These are phyloP conservation scores for Naegleria gruberi DNA, from an alignment of 208 protist species.

Conservation along the genomic window DNA sequence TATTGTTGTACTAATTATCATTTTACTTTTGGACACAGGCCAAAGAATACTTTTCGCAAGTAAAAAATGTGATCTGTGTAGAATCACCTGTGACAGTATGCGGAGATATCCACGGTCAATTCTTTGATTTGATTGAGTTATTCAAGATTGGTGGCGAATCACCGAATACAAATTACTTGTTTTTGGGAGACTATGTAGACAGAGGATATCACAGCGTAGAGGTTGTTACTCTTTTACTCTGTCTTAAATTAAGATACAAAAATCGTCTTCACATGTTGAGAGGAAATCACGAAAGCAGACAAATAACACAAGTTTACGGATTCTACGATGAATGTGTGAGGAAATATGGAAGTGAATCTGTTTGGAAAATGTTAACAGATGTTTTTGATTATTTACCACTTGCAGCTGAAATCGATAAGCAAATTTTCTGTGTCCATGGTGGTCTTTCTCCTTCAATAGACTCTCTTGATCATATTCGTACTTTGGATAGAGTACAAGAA, in stretches of 20 bases:
- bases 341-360: slow-evolving; percentile 89
- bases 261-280: slow-evolving; percentile 88
- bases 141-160: slow-evolving; percentile 88
- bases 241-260: slow-evolving; percentile 91
- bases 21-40: slow-evolving; percentile 24
- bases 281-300: slow-evolving; percentile 91
- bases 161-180: slow-evolving; percentile 96
- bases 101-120: slow-evolving; percentile 92
- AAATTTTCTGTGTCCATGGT: slow-evolving; percentile 94
- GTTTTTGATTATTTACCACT: slow-evolving; percentile 97
- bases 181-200: slow-evolving; percentile 93
- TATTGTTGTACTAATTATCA: neutral
- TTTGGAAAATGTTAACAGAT: slow-evolving; percentile 94
- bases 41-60: slow-evolving; percentile 79
- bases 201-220: slow-evolving; percentile 86
- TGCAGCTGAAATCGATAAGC: slow-evolving; percentile 89
- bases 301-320: slow-evolving; percentile 81
- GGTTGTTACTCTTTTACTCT: slow-evolving; percentile 77
- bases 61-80: slow-evolving; percentile 79
- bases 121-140: slow-evolving; percentile 95
- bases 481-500: slow-evolving; percentile 90
- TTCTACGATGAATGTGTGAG: slow-evolving; percentile 98
- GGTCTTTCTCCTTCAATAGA: slow-evolving; percentile 84
- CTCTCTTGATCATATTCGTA: slow-evolving; percentile 85
- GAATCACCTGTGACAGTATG: slow-evolving; percentile 80